Base-by-base conservation (phyloP, 1,284 basidiomycete genomes). In the Pyrrhoderma lamaoense region DNA sequence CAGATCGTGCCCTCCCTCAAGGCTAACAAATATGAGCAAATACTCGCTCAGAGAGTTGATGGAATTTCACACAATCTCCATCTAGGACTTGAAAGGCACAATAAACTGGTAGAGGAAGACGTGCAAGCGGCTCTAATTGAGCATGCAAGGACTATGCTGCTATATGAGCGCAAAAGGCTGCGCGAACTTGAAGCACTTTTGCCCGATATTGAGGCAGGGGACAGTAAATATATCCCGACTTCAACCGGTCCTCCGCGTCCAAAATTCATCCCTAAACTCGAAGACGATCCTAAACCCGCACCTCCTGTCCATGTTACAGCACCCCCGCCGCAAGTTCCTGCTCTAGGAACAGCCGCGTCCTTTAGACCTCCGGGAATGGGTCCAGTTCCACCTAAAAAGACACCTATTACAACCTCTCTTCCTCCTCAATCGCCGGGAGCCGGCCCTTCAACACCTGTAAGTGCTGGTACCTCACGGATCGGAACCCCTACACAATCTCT, bases 21-120 rank as follows among this genome's bases (percentile, higher is more conserved):
- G 89, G 93, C 93, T 2, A 83, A 85, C 60, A 86, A 86, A 59
- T 88, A 92, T 55, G 94, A 97, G 65, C 79, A 85, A 63, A 75
- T 82, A 7, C 79, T 96, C 25, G 80, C 86, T 2, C 77, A 79
- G 49, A 83, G 90, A 16, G 85, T 93, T 1, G 77, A 89, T 49
- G 89, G 89, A 49, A 96, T 97, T 54, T 95, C 93, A 1, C 82
- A 89, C 59, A 93, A 96, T 59, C 73, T 97, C 8, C 90, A 94
- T 61, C 78, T 79, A 38, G 85, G 93, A 0, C 76, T 97, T 27
- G 78, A 85, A 39, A 78, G 78, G 1, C 92, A 97, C 66, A 89
- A 88, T 52, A 78, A 79, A 48, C 78, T 88, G 57, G 86, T 92
- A 16, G 87, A 94, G 51, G 89, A 94, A 53, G 93, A 97, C 63